Base-by-base conservation (phyloP, 2,329 filamentous ascomycete species). In the Aspergillus brunneoviolaceus region DNA sequence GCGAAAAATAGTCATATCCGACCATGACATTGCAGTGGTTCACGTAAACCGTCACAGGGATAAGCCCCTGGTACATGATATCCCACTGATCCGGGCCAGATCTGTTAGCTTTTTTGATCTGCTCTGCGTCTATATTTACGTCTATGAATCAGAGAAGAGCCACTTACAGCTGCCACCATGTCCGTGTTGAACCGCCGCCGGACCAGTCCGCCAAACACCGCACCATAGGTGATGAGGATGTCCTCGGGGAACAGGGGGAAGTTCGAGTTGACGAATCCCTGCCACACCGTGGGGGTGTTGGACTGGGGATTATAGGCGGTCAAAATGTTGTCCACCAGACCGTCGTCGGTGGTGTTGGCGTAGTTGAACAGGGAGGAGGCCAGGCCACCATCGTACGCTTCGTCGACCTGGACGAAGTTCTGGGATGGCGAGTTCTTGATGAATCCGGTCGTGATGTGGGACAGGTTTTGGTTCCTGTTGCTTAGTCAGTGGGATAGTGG, bases 11-110 rank as follows among this genome's bases (percentile, higher is more conserved):
- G 54, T 78, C 75, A 42, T 77, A 78, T 0, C 76, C 76, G 39
- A 74, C 74, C 1, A 78, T 60, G 3, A 72, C 29, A 56, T 67
- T 64, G 55, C 74, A 77, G n/a, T 53, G 63, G 33, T 72, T 67
- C 0, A 78, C 72, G 19, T 70, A 77, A 0, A 76, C 69, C 0
- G 74, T 77, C 0, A 77, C 74, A 0, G 77, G 75, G 14, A 79
- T 69, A 2, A 58, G 64, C 0, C 66, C 70, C 12, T 35, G 33
- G 48, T 77, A 78, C 68, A 78, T 70, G 5, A 78, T 69, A 6
- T 69, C 71, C 75, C 75, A 78, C 74, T 77, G 3, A 5, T 27
- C 5, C 27, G 27, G 27, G 3, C 27, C 10, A 51, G 14, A 6
- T 14, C 61, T 19, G 59, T 62, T 7, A 61, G 53, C 29, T 35